phyloP scores from a whole-genome alignment of 805 yeast species.

The Schizosaccharomyces cryophilus region DNA sequence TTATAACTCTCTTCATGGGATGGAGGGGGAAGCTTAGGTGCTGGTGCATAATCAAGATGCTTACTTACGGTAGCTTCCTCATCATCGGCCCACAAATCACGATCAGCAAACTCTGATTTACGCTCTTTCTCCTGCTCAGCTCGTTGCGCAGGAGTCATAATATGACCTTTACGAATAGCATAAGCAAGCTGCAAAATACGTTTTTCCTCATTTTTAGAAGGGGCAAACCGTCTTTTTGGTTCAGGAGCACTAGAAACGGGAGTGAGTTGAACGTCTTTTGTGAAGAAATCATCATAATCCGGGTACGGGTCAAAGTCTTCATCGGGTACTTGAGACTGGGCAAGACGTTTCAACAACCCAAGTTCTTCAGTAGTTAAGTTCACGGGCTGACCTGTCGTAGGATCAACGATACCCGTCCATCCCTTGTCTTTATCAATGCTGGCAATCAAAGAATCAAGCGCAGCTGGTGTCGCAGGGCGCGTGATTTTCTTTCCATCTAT shows the following conservation, averaged over 20 bases:
- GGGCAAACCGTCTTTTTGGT: slow-evolving; percentile 90
- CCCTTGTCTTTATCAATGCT: slow-evolving; percentile 89
- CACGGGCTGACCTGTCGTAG: slow-evolving; percentile 62
- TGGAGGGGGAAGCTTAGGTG: slow-evolving; percentile 90
- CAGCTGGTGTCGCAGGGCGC: slow-evolving; percentile 96
- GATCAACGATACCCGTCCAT: slow-evolving; percentile 91
- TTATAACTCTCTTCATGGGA: slow-evolving; percentile 89
- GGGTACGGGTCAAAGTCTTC: slow-evolving; percentile 69
- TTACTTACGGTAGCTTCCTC: slow-evolving; percentile 22
- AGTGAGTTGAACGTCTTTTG: slow-evolving; percentile 60
- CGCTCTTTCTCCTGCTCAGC: slow-evolving; percentile 30
- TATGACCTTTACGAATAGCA: slow-evolving; percentile 90
- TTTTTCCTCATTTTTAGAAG: slow-evolving; percentile 91
- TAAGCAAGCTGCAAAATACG: slow-evolving; percentile 85
- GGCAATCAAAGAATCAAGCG: slow-evolving; percentile 72
- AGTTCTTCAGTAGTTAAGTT: slow-evolving; percentile 70
- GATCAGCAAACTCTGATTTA: slow-evolving; percentile 23
- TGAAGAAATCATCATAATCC: slow-evolving; percentile 89
- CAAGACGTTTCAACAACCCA: slow-evolving; percentile 67
- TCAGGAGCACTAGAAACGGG: slow-evolving; percentile 87
- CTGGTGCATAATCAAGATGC: slow-evolving; percentile 70
- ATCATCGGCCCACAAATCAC: slow-evolving; percentile 60
- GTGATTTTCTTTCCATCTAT: slow-evolving; percentile 93
- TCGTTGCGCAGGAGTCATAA: slow-evolving; percentile 25
- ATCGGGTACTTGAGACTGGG: slow-evolving; percentile 61